Percentiles rank a stretch among this genome's conserved stretches.
phyloP scores from a whole-genome alignment of 2,329 filamentous ascomycete species.

The Myriosclerotinia curreyana region DNA sequence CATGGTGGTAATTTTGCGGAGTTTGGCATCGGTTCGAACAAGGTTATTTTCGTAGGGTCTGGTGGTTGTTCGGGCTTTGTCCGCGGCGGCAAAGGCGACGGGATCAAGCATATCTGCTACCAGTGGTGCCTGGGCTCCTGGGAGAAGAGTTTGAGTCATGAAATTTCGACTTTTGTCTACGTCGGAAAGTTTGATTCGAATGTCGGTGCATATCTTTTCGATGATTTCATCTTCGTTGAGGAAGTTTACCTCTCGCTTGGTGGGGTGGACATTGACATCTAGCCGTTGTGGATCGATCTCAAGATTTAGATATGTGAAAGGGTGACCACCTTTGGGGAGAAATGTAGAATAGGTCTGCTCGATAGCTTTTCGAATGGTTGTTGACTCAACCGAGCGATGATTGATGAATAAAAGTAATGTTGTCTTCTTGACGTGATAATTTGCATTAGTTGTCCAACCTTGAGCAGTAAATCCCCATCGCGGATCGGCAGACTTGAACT shows the following conservation, averaged over 20 bases:
- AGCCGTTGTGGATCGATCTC: slow-evolving; percentile 90
- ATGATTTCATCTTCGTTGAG: slow-evolving; percentile 97
- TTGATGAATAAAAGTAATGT: slow-evolving; percentile 92
- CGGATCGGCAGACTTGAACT: slow-evolving; percentile 67
- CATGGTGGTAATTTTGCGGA: slow-evolving; percentile 97
- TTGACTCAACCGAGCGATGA: slow-evolving; percentile 87
- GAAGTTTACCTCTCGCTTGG: slow-evolving; percentile 95
- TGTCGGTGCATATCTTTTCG: slow-evolving; percentile 75
- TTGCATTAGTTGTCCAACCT: slow-evolving; percentile 86
- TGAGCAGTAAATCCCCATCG: slow-evolving; percentile 81
- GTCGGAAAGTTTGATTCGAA: slow-evolving; percentile 73
- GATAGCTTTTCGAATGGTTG: slow-evolving; percentile 79
- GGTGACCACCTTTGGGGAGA: slow-evolving; percentile 88
- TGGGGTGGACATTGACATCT: slow-evolving; percentile 97
- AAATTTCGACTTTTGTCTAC: slow-evolving; percentile 95
- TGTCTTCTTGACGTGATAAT: slow-evolving; percentile 90
- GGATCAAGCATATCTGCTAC: slow-evolving; percentile 28
- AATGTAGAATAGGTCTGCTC: slow-evolving; percentile 88
- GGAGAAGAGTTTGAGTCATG: slow-evolving; percentile 85
- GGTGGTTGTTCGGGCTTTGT: slow-evolving; percentile 47
- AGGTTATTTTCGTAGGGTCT: slow-evolving; percentile 81
- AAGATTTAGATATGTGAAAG: slow-evolving; percentile 87
- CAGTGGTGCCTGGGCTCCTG: slow-evolving; percentile 53
- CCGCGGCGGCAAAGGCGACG: slow-evolving; percentile 28
- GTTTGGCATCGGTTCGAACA: slow-evolving; percentile 81